Conservation (phyloP, 371 early-diverging fungal species). For the Massospora cicadina region DNA sequence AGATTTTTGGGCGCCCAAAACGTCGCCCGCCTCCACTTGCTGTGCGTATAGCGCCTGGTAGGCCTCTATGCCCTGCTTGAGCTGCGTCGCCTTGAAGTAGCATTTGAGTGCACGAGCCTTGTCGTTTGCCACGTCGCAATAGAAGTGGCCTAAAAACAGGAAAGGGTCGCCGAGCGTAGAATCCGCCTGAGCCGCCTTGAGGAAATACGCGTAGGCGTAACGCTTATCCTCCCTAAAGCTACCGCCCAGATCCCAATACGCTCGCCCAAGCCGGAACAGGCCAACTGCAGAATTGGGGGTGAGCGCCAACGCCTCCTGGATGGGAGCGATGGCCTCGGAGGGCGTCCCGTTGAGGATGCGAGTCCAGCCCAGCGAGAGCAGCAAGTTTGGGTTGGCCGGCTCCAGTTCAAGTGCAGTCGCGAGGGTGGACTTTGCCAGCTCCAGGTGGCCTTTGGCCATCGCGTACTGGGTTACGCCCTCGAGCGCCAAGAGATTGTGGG, state of each 20-base stretch:
- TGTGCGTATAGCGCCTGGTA: slow-evolving; percentile 41
- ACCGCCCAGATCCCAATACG: slow-evolving; percentile 67
- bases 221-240: slow-evolving; percentile 28
- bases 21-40: slow-evolving; percentile 27
- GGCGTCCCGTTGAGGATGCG: slow-evolving; percentile 17
- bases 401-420: not conserved
- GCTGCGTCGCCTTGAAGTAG: slow-evolving; percentile 49
- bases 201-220: slow-evolving; percentile 42
- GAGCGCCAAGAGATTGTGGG: slow-evolving; percentile 27
- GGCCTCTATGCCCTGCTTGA: slow-evolving; percentile 46
- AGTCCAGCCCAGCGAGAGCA: slow-evolving; percentile 19
- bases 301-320: slow-evolving; percentile 26
- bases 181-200: slow-evolving; percentile 55
- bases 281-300: slow-evolving; percentile 31
- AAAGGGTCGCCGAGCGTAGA: slow-evolving; percentile 45
- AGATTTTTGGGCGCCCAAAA: slow-evolving; percentile 32
- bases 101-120: slow-evolving; percentile 53
- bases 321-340: slow-evolving; percentile 31
- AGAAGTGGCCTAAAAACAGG: slow-evolving; percentile 64
- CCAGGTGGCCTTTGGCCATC: not conserved
- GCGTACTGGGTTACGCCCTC: slow-evolving; percentile 17
- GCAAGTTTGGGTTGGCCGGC: not conserved
- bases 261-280: slow-evolving; percentile 48
- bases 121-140: slow-evolving; percentile 41
- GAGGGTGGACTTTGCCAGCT: not conserved